Conservation (phyloP, 148 eudicot genomes). For the Fagopyrum esculentum region DNA sequence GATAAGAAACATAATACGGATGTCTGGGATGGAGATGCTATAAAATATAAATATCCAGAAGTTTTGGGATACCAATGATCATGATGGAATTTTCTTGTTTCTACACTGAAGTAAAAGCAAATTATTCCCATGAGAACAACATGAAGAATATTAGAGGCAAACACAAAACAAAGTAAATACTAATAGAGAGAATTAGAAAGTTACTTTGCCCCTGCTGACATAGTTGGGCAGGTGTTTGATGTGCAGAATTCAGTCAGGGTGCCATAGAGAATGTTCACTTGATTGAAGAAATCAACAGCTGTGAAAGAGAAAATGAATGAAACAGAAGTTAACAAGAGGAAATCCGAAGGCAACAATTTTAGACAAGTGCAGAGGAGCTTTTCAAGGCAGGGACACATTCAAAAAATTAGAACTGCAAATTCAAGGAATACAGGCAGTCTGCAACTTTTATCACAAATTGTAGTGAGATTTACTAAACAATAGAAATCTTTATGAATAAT, state of each 20-base stretch:
- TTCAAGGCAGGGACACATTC: background rate
- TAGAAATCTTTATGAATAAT: background rate
- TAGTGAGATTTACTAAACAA: background rate
- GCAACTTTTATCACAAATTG: background rate
- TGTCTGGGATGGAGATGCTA: too few relatives aligned
- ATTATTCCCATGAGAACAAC: background rate
- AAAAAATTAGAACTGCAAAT: background rate
- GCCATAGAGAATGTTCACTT: constrained; percentile 33
- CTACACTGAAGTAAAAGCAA: background rate
- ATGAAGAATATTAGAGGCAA: background rate
- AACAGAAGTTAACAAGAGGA: constrained; percentile 5
- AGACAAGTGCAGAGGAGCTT: background rate
- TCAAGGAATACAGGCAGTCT: background rate
- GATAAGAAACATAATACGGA: too few relatives aligned
- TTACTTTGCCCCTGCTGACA: constrained; percentile 35
- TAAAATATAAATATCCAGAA: background rate
- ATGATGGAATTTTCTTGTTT: background rate
- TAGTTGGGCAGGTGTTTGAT: constrained; percentile 25
- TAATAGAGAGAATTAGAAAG: constrained; percentile 7
- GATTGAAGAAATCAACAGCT: constrained; percentile 43
- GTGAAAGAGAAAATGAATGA: constrained; percentile 12
- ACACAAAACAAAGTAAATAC: background rate
- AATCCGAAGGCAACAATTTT: background rate
- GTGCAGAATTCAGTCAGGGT: constrained; percentile 41
- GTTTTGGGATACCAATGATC: background rate